Evolutionary conservation across 2,329 filamentous ascomycete genomes (phyloP), one percentile per base, ranked within the genome.

Genomic region (Claviceps africana): DNA sequence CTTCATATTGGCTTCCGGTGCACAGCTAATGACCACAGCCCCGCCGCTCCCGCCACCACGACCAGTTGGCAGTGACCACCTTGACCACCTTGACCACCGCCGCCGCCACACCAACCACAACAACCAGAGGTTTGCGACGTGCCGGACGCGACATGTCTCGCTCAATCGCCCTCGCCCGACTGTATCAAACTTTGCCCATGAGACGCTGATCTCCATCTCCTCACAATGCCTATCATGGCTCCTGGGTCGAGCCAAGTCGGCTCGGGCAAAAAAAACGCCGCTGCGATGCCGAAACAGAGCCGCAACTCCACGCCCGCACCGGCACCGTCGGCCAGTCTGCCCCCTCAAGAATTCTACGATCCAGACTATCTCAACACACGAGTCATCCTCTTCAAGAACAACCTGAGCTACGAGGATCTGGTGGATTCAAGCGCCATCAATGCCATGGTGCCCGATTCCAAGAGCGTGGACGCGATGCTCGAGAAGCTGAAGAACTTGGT

Each of bases 271-370:
- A 87, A 87, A 69, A 68, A 68, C 56, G 71, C 73, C 55, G 75
- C 75, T 58, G 76, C 77, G 59, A 76, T 81, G 55, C 79, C 79
- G 58, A 81, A 82, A 59, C 85, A 83, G 59, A 89, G 85, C 64
- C 83, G 86, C 62, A 90, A 89, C 67, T 87, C 85, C 37, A 91
- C 86, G 17, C 87, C 86, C 37, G 65, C 64, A 43, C 66, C 67
- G 11, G 59, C 62, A 25, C 70, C 66, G 59, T 74, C 65, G 63
- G 76, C 71, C 61, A 75, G 59, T 66, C 73, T 81, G 40, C 78
- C 78, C 2, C 72, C 75, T 5, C 72, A 77, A 59, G 72, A 79
- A 52, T 69, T 71, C 51, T 72, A 77, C 60, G 75, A 79, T 54
- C 79, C 82, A 22, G 77, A 85, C 52, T 85, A 83, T 63, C 77